phyloP scores from a whole-genome alignment of 805 yeast species.

The Saccharomyces jurei region DNA sequence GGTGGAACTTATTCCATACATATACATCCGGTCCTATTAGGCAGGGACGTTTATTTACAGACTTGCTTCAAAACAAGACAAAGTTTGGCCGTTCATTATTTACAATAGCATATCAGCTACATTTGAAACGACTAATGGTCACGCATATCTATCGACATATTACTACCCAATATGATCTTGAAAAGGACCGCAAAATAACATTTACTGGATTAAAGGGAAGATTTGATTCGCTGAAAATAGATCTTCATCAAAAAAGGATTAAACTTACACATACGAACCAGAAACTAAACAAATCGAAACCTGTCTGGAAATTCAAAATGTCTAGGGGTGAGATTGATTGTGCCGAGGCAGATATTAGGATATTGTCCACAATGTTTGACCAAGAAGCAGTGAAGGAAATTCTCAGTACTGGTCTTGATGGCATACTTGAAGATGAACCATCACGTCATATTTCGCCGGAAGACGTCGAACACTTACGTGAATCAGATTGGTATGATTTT shows the following conservation, averaged over 20 bases:
- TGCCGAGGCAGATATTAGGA: slow-evolving; percentile 58
- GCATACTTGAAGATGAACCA: background rate
- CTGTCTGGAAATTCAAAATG: slow-evolving; percentile 47
- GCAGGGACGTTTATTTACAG: slow-evolving; percentile 59
- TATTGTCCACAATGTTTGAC: slow-evolving; percentile 54
- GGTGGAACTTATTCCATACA: slow-evolving; percentile 82
- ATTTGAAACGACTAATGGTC: slow-evolving; percentile 56
- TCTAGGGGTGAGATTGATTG: slow-evolving; percentile 65
- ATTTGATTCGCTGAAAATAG: slow-evolving; percentile 45
- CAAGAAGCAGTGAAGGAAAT: slow-evolving; percentile 43
- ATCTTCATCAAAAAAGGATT: slow-evolving; percentile 50
- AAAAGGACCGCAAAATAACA: slow-evolving; percentile 32
- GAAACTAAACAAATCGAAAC: slow-evolving; percentile 37
- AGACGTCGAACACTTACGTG: slow-evolving; percentile 4
- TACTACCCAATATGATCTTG: slow-evolving; percentile 35
- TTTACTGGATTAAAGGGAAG: slow-evolving; percentile 60
- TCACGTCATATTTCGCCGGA: background rate
- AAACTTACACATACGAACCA: slow-evolving; percentile 36
- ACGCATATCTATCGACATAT: slow-evolving; percentile 63
- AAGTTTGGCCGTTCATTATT: slow-evolving; percentile 63
- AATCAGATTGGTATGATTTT: slow-evolving; percentile 55
- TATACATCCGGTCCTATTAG: slow-evolving; percentile 71
- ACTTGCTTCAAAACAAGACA: slow-evolving; percentile 35
- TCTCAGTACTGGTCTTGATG: slow-evolving; percentile 9
- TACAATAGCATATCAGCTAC: slow-evolving; percentile 67